phyloP scores from a whole-genome alignment of 2,329 filamentous ascomycete genomes.

The Knoxdaviesia capensis region DNA sequence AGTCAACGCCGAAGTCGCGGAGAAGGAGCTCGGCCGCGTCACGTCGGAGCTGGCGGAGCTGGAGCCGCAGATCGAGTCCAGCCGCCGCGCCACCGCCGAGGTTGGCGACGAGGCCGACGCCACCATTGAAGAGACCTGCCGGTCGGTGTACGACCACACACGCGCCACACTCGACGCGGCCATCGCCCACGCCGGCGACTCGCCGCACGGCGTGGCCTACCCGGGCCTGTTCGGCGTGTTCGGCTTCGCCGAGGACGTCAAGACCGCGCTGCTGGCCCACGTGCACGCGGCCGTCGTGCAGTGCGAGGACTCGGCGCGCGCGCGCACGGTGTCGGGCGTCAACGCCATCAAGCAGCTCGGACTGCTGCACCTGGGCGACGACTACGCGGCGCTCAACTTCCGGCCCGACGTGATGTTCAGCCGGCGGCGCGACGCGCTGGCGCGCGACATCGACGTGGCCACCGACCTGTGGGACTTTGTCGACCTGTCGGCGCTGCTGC shows the following conservation, averaged over 20 bases:
- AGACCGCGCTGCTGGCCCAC: slow-evolving; percentile 75
- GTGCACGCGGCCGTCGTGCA: slow-evolving; percentile 58
- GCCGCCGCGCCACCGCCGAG: slow-evolving; percentile 58
- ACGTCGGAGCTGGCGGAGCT: slow-evolving; percentile 61
- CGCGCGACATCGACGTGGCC: slow-evolving; percentile 68
- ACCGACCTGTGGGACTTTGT: slow-evolving; percentile 89
- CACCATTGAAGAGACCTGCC: slow-evolving; percentile 68
- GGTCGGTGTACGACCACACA: slow-evolving; percentile 70
- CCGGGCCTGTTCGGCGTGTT: slow-evolving; percentile 71
- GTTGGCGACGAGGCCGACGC: slow-evolving; percentile 65
- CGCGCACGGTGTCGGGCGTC: slow-evolving; percentile 60
- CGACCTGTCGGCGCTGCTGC: slow-evolving; percentile 62
- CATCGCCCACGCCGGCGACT: slow-evolving; percentile 57
- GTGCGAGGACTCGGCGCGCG: slow-evolving; percentile 75
- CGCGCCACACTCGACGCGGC: slow-evolving; percentile 54
- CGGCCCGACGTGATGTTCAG: slow-evolving; percentile 87
- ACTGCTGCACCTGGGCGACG: slow-evolving; percentile 68
- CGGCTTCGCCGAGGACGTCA: slow-evolving; percentile 83
- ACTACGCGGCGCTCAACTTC: slow-evolving; percentile 74
- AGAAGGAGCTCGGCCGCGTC: slow-evolving; percentile 68
- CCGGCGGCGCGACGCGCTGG: slow-evolving; percentile 59
- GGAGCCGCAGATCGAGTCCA: slow-evolving; percentile 69
- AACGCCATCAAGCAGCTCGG: slow-evolving; percentile 77
- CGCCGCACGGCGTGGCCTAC: slow-evolving; percentile 66
- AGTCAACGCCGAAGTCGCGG: slow-evolving; percentile 74